Evolutionary conservation across 179 eudicot species (phyloP), one percentile per base, ranked within the genome.

Genomic region (Heliamphora ciliata): DNA sequence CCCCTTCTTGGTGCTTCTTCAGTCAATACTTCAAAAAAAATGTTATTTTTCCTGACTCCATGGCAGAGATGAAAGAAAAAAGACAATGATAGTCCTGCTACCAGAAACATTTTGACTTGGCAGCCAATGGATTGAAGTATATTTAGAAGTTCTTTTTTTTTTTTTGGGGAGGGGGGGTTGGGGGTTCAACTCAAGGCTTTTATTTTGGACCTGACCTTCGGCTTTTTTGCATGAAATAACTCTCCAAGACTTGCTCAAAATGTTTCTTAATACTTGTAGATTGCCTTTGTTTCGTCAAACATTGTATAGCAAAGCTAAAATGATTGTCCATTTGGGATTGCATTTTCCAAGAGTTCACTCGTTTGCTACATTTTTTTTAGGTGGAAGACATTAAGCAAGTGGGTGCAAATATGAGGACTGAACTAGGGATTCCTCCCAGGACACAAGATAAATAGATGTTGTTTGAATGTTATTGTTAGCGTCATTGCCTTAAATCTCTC

Each of bases 351-450:
- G 17, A 44, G n/a, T 61, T 40, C 55, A 52, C 80, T 84, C 69
- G 80, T n/a, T 54, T 11, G 74, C 74, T 69, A 50, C n/a, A 71
- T 52, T 2, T 74, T 66, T 61, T 73, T 76, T 84, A 88, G 92
- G 90, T 88, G 81, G 84, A 90, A 68, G 91, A 90, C 79, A 18
- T 87, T 78, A 81, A 85, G 84, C 61, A 81, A 80, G 79, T 82
- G 58, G 92, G 92, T 50, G 84, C 90, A 68, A 87, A 63, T 85
- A 82, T 89, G 82, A 85, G 92, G 78, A 78, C 85, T 64, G 84
- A 87, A 83, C 74, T 89, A 5, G 82, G 90, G 15, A 48, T 83
- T 77, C 87, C 86, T 74, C 89, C 88, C 47, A 83, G 86, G 83
- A 75, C 86, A 66, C 84, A 81, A 21, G 83, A 82, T 61, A 85